Base-by-base conservation (phyloP, 441 rosid species). In the Gossypium davidsonii region DNA sequence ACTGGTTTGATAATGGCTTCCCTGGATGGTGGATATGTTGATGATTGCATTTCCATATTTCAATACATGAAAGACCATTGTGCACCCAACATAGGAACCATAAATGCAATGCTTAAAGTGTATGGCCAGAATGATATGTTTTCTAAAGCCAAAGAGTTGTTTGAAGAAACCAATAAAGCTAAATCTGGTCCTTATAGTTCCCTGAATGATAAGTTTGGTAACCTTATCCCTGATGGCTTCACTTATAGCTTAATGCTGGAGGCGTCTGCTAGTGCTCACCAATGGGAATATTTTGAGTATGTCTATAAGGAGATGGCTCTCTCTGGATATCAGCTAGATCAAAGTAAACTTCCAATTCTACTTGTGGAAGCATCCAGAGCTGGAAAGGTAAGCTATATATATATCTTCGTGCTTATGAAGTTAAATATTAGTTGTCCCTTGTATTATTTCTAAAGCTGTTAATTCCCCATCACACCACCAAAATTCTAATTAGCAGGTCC, bases 221-320 rank as follows among this genome's bases (percentile, higher is more conserved):
- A 70, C 53, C 77, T 87, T 53, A 74, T 76, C 44, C 93, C 97
- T 25, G 88, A 94, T 76, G 84, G 76, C 78, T 94, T 82, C 79
- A 92, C 97, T 0, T 92, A 81, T 76, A 82, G 87, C 64, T 77
- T 86, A 51, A 92, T 94, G 98, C 95, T 94, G 21, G 91, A 87
- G 83, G 91, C 93, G 79, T 89, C 94, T 58, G 90, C 95, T 59
- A 77, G 82, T 63, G 89, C 97, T 15, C 91, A 83, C 61, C 95
- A 89, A 51, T 92, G 97, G 98, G 98, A 94, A 67, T 92, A 88
- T 81, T 92, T 92, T 79, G 97, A 94, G 78, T 82, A 82, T 76
- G 90, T 92, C 62, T 94, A 94, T 81, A 89, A 81, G 84, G 88
- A 79, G 63, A 92, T 90, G 97, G 68, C 75, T 56, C 85, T 90